Percentiles rank a stretch among this genome's conserved stretches.
Evolutionary conservation across 2,329 filamentous ascomycete genomes (phyloP).

Genomic region (Scortechinia acanthostroma): DNA sequence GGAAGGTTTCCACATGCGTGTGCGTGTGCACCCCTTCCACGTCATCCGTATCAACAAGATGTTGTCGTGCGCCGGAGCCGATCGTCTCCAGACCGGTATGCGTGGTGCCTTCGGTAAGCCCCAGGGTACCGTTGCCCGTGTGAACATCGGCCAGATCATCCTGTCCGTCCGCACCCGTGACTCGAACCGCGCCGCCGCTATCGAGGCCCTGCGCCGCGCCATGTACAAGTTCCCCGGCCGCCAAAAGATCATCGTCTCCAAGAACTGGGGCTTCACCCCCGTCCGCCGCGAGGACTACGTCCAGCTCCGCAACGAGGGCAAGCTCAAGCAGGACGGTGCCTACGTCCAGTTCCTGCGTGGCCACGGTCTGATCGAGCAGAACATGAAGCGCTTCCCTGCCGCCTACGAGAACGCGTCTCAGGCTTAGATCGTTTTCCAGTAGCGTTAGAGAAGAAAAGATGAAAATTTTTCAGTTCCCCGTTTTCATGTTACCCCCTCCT

Average conservation of each 20-base stretch:
- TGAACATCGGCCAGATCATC: constrained; percentile 99
- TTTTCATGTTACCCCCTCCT: no score
- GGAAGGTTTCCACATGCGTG: constrained; percentile 68
- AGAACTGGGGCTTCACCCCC: constrained; percentile 99
- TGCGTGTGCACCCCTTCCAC: constrained; percentile 96
- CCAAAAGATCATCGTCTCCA: constrained; percentile 99
- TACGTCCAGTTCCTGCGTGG: constrained; percentile 99
- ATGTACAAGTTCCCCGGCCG: constrained; percentile 99
- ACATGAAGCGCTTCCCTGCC: constrained; percentile 91
- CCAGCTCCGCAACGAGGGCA: constrained; percentile 90
- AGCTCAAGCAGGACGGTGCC: constrained; percentile 93
- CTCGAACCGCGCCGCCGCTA: constrained; percentile 80
- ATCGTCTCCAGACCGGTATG: constrained; percentile 99
- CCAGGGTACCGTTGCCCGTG: constrained; percentile 96
- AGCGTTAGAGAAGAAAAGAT: background rate
- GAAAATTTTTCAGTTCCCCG: background rate
- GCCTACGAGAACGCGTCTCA: constrained; percentile 49
- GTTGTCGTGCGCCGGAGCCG: constrained; percentile 99
- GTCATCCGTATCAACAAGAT: constrained; percentile 99
- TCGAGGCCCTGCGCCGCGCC: constrained; percentile 96
- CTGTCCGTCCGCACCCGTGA: constrained; percentile 96
- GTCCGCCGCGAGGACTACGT: constrained; percentile 96
- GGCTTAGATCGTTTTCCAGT: background rate
- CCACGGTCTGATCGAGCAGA: constrained; percentile 77
- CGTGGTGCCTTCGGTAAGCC: constrained; percentile 99